Evolutionary conservation across 345 rosid species (phyloP).

Genomic region (Eucalyptus urophylla): DNA sequence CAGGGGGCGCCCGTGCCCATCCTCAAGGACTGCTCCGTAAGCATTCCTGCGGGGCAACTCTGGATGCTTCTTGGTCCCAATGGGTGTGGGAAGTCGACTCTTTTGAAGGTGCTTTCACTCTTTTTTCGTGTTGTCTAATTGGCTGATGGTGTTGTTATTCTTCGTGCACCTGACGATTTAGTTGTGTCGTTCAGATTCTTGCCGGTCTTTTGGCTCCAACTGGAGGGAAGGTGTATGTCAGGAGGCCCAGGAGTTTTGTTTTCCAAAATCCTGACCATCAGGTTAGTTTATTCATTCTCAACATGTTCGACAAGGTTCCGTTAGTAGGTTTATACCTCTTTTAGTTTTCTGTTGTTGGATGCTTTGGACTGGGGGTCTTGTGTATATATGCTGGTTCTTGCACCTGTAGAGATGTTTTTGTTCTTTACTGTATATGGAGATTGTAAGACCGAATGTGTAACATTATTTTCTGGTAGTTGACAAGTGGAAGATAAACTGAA

Average conservation of each 20-base stretch:
- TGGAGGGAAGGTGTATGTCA: slow-evolving; percentile 39
- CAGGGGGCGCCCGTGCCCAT: slow-evolving; percentile 46
- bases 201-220: slow-evolving; percentile 84
- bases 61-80: slow-evolving; percentile 99
- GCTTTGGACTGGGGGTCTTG: neutral
- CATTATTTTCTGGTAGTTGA: neutral
- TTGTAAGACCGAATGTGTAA: neutral
- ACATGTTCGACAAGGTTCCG: neutral
- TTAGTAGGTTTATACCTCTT: neutral
- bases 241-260: slow-evolving; percentile 70
- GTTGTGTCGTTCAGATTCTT: slow-evolving; percentile 40
- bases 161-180: neutral
- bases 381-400: neutral
- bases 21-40: slow-evolving; percentile 67
- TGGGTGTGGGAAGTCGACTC: slow-evolving; percentile 96
- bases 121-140: neutral
- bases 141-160: neutral
- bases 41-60: slow-evolving; percentile 62
- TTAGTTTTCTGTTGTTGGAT: neutral
- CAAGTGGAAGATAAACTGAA: neutral
- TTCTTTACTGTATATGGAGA: neutral
- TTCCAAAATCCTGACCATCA: slow-evolving; percentile 95
- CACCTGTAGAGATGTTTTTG: neutral
- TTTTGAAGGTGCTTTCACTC: slow-evolving; percentile 50
- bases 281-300: slow-evolving; percentile 16